phyloP scores from a whole-genome alignment of 345 rosid genomes.

The Brassica rapa region DNA sequence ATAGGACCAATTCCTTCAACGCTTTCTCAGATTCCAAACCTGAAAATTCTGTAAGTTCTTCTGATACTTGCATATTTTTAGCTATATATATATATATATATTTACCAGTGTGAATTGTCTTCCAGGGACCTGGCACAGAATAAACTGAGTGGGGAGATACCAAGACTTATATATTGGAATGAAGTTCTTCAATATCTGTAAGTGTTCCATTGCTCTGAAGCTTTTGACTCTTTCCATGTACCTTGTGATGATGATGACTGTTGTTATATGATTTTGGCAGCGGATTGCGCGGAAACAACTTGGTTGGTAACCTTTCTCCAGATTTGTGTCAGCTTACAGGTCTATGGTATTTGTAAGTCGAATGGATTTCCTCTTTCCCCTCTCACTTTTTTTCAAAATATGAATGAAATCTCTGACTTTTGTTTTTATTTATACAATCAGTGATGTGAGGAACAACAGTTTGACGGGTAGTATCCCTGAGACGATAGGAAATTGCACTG shows the following conservation, averaged over 20 bases:
- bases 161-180: constrained; percentile 97
- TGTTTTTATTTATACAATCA: constrained; percentile 32
- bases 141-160: constrained; percentile 88
- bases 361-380: neutral
- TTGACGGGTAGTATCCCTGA: constrained; percentile 89
- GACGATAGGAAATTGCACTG: constrained; percentile 92
- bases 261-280: constrained; percentile 43
- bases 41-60: constrained; percentile 74
- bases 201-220: constrained; percentile 37
- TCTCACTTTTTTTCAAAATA: neutral
- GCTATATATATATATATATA: neutral
- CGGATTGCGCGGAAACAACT: constrained; percentile 89
- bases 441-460: constrained; percentile 95
- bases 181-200: constrained; percentile 98
- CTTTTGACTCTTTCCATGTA: neutral
- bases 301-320: constrained; percentile 81
- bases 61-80: neutral
- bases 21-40: constrained; percentile 89
- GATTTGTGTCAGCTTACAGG: constrained; percentile 96
- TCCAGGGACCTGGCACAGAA: constrained; percentile 91
- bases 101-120: constrained; percentile 1
- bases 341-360: constrained; percentile 96
- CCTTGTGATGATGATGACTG: neutral
- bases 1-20: constrained; percentile 91
- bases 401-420: neutral